Percentiles rank a stretch among this genome's conserved stretches.
These are phyloP conservation scores for Pterothamnion heteromorphum DNA, from an alignment of 31 red algal genomes.

Conservation along the genomic window DNA sequence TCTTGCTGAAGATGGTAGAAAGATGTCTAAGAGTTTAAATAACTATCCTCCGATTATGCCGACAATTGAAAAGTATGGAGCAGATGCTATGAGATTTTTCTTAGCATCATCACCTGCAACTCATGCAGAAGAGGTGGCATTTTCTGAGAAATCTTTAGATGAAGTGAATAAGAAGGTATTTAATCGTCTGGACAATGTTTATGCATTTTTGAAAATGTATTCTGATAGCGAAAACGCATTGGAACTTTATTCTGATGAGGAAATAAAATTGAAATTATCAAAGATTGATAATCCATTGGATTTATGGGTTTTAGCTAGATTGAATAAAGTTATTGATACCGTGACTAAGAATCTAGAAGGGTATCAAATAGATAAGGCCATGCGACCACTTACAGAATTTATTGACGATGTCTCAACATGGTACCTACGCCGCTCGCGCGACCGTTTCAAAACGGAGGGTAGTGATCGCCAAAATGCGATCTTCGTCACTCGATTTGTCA, in stretches of 20 bases:
- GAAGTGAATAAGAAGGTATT: conserved; percentile 24
- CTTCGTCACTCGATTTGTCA: neutral
- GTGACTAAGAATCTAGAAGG: neutral
- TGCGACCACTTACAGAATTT: neutral
- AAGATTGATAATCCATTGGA: neutral
- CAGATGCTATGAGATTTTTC: conserved; percentile 18
- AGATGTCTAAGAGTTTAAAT: conserved; percentile 34
- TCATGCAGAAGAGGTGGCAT: neutral
- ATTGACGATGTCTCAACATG: conserved; percentile 11
- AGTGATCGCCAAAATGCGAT: neutral
- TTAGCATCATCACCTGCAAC: neutral
- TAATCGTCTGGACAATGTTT: neutral
- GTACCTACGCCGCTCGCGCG: conserved; percentile 5
- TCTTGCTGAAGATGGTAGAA: conserved; percentile 7
- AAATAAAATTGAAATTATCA: neutral
- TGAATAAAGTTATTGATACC: neutral
- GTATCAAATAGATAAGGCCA: neutral
- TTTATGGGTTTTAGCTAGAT: neutral
- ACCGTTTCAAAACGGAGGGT: conserved; percentile 3
- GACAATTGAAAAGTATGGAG: conserved; percentile 12
- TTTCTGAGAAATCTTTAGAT: neutral
- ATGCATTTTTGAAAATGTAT: conserved; percentile 18
- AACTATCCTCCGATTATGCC: neutral
- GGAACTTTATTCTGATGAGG: too few relatives aligned
- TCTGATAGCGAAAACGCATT: neutral